Conservation (phyloP, 768 basidiomycete species). For the Lyophyllum semitale region DNA sequence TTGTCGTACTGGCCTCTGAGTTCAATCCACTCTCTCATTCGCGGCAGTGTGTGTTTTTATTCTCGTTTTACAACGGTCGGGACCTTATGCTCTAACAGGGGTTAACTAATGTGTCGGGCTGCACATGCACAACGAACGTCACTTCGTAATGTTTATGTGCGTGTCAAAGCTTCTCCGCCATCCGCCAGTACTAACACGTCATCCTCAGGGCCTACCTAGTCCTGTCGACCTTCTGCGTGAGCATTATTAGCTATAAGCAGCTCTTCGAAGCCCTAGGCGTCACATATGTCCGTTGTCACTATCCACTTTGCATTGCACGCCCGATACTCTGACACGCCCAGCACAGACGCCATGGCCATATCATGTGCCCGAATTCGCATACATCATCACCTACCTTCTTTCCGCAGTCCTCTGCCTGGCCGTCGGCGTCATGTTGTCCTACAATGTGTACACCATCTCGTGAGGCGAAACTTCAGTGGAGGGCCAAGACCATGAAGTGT, state of each 20-base stretch:
- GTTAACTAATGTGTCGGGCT: slow-evolving; percentile 97
- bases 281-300: slow-evolving; percentile 38
- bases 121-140: slow-evolving; percentile 92
- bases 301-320: slow-evolving; percentile 7
- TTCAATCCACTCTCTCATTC: slow-evolving; percentile 6
- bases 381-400: slow-evolving; percentile 77
- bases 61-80: background rate
- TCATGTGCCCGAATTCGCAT: slow-evolving; percentile 65
- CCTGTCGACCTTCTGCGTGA: slow-evolving; percentile 63
- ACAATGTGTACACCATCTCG: slow-evolving; percentile 72
- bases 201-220: slow-evolving; percentile 75
- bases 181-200: background rate
- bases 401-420: slow-evolving; percentile 74
- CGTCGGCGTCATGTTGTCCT: slow-evolving; percentile 69
- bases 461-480: slow-evolving; percentile 90
- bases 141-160: slow-evolving; percentile 94
- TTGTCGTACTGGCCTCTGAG: slow-evolving; percentile 22
- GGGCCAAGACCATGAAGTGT: slow-evolving; percentile 81
- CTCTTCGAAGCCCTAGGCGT: slow-evolving; percentile 62
- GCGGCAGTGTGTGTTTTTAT: slow-evolving; percentile 40
- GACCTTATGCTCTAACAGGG: slow-evolving; percentile 50
- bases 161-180: slow-evolving; percentile 22
- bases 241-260: slow-evolving; percentile 61
- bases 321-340: background rate
- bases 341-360: slow-evolving; percentile 53